These are phyloP conservation scores for Endoconidiophora laricicola DNA, from an alignment of 2,329 filamentous ascomycete genomes.

Conservation along the genomic window DNA sequence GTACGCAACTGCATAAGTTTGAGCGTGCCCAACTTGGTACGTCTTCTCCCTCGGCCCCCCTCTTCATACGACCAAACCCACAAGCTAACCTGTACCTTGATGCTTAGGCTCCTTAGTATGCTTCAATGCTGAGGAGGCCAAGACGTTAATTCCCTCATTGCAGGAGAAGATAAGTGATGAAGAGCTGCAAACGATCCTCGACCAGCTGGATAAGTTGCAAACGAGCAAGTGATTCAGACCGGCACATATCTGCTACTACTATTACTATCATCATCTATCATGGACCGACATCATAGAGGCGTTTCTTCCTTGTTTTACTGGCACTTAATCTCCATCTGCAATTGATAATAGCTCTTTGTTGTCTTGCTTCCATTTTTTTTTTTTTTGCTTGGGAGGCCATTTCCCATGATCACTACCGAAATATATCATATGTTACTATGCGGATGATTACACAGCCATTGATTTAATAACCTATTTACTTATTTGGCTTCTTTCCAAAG, in stretches of 20 bases:
- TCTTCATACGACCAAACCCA: neutral
- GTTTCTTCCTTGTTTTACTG: neutral
- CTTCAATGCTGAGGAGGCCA: conserved; percentile 85
- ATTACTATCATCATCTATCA: no score
- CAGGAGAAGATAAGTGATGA: conserved; percentile 81
- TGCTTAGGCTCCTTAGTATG: conserved; percentile 70
- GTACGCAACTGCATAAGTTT: conserved; percentile 72
- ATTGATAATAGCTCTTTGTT: no score
- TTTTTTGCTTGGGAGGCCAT: no score
- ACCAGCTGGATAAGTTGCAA: conserved; percentile 74
- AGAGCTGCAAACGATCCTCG: conserved; percentile 70
- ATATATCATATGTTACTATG: no score
- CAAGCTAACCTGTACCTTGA: conserved; percentile 11
- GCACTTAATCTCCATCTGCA: neutral
- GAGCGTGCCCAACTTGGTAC: conserved; percentile 82
- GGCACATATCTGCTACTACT: no score
- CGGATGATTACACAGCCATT: no score
- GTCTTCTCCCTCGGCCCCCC: conserved; percentile 14
- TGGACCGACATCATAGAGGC: neutral
- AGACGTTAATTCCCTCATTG: conserved; percentile 82
- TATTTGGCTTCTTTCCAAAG: no score
- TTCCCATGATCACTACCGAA: no score
- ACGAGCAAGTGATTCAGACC: conserved; percentile 15
- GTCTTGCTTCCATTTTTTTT: no score
- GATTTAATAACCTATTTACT: no score